A percentile compares a stretch with the other conserved stretches of the same genome.
These are phyloP conservation scores for Infundibulicybe gibba DNA, from an alignment of 768 basidiomycete species.

Conservation along the genomic window DNA sequence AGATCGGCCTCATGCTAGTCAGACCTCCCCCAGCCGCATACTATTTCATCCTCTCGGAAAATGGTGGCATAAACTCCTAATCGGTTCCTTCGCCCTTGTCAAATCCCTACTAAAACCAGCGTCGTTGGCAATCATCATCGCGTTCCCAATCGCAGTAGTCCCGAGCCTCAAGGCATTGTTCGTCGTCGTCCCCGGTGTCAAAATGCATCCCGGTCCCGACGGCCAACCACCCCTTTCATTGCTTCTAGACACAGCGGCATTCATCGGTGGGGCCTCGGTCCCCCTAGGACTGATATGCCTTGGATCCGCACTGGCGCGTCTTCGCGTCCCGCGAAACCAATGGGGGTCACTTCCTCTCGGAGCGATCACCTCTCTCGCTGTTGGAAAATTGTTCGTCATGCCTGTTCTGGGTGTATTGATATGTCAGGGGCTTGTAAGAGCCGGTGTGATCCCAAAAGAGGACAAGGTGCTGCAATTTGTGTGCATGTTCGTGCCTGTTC, in stretches of 20 bases:
- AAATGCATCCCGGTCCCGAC: constrained; percentile 54
- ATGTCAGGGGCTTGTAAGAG: constrained; percentile 30
- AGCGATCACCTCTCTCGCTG: constrained; percentile 37
- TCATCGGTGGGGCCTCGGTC: constrained; percentile 61
- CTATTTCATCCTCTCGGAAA: no score
- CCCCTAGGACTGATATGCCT: constrained; percentile 61
- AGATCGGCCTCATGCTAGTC: not conserved
- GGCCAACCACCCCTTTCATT: constrained; percentile 66
- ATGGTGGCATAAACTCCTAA: constrained; percentile 3
- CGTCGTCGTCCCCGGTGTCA: constrained; percentile 36
- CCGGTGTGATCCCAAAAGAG: constrained; percentile 29
- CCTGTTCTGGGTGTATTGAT: constrained; percentile 50
- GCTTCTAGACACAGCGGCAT: constrained; percentile 50
- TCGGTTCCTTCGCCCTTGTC: constrained; percentile 15
- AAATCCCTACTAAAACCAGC: constrained; percentile 40
- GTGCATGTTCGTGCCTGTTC: constrained; percentile 24
- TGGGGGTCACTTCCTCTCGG: constrained; percentile 34
- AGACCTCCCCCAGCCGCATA: not conserved
- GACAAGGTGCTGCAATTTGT: constrained; percentile 49
- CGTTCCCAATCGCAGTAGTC: constrained; percentile 55
- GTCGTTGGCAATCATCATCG: constrained; percentile 48
- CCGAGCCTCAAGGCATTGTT: constrained; percentile 61
- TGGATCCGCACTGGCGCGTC: constrained; percentile 45
- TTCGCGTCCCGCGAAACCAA: constrained; percentile 34
- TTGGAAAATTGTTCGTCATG: constrained; percentile 38